Conservation (phyloP, 2,329 filamentous ascomycete genomes). For the Calonectria naviculata region DNA sequence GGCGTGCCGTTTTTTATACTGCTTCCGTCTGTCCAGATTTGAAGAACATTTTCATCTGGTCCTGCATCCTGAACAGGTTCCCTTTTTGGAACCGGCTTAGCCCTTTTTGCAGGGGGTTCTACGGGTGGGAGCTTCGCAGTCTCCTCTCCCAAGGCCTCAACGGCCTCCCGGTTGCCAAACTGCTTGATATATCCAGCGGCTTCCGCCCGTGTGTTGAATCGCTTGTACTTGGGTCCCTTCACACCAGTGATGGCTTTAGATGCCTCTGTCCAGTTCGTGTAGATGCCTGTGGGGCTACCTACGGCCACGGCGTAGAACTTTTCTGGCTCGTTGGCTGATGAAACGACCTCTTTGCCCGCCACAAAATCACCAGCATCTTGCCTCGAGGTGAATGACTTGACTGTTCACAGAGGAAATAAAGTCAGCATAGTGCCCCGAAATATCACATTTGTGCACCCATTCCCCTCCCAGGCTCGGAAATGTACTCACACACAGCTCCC, state of each 20-base stretch:
- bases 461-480: neutral
- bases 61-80: conserved; percentile 15
- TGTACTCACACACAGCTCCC: conserved; percentile 74
- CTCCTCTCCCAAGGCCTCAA: conserved; percentile 51
- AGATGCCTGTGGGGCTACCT: conserved; percentile 69
- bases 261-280: conserved; percentile 75
- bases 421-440: conserved; percentile 17
- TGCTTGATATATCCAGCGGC: conserved; percentile 80
- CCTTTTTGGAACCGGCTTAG: conserved; percentile 43
- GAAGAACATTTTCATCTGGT: conserved; percentile 40
- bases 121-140: conserved; percentile 31
- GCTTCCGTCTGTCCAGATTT: conserved; percentile 73
- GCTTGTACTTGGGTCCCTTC: conserved; percentile 77
- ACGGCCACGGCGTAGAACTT: conserved; percentile 72
- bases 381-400: conserved; percentile 80
- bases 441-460: neutral
- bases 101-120: conserved; percentile 37
- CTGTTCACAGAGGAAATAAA: conserved; percentile 54
- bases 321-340: conserved; percentile 53
- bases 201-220: conserved; percentile 74
- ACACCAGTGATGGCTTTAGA: conserved; percentile 79
- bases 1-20: conserved; percentile 66
- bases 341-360: conserved; percentile 63
- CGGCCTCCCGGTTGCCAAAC: conserved; percentile 56
- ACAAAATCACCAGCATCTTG: conserved; percentile 85